phyloP scores from a whole-genome alignment of 2,329 filamentous ascomycete species.

The Pyricularia grisea region DNA sequence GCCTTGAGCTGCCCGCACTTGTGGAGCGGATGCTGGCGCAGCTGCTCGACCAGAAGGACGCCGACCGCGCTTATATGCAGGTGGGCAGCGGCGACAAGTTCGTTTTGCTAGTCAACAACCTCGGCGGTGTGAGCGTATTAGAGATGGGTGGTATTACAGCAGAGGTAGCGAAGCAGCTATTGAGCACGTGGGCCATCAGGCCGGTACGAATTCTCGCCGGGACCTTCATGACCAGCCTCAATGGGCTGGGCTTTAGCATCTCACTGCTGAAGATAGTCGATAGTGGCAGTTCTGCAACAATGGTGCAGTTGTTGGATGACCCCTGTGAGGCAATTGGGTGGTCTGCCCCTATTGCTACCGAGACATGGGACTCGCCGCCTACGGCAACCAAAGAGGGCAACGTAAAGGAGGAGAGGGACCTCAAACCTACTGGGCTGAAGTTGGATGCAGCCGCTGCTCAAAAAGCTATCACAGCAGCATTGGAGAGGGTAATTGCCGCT shows the following conservation, averaged over 20 bases:
- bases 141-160: slow-evolving; percentile 64
- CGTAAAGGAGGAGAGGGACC: slow-evolving; percentile 18
- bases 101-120: slow-evolving; percentile 65
- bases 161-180: slow-evolving; percentile 57
- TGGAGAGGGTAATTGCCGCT: slow-evolving; percentile 52
- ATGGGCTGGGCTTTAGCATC: slow-evolving; percentile 68
- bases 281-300: slow-evolving; percentile 46
- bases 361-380: slow-evolving; percentile 54
- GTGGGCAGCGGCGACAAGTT: slow-evolving; percentile 47
- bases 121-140: slow-evolving; percentile 65
- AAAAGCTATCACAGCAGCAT: slow-evolving; percentile 42
- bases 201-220: slow-evolving; percentile 58
- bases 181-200: slow-evolving; percentile 43
- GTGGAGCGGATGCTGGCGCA: slow-evolving; percentile 60
- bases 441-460: slow-evolving; percentile 42
- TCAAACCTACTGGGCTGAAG: slow-evolving; percentile 36
- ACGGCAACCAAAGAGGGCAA: slow-evolving; percentile 33
- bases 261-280: slow-evolving; percentile 56
- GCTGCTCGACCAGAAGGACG: slow-evolving; percentile 55
- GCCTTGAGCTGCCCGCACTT: slow-evolving; percentile 40
- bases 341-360: slow-evolving; percentile 51
- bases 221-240: slow-evolving; percentile 71
- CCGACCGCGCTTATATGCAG: slow-evolving; percentile 60
- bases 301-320: slow-evolving; percentile 62
- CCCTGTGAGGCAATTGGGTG: slow-evolving; percentile 63